Base-by-base conservation (phyloP, 306 rosid genomes). In the Acmispon strigosus region DNA sequence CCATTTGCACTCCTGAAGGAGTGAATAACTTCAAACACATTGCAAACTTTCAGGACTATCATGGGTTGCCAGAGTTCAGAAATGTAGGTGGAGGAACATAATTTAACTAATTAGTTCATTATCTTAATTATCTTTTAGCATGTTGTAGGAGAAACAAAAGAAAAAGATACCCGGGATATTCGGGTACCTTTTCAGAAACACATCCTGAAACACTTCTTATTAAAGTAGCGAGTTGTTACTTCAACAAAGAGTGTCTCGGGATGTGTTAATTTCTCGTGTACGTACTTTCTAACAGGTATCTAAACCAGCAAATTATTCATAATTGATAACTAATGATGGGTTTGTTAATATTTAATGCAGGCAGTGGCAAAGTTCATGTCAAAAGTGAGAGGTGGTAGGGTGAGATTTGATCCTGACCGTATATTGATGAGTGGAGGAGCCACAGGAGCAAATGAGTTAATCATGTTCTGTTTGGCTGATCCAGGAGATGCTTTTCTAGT, bases 391-490 rank as follows among this genome's bases (percentile, higher is more conserved):
- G 96, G 97, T 22, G 91, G 86, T 8, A 83, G 92, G 50, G 97
- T 90, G 29, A 75, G 39, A 69, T 94, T 89, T 74, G 92, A 91
- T 78, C 92, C 96, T 0, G 68, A 73, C 66, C 88, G 99, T 12
- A 67, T 94, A 63, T 78, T 94, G 65, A 94, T 94, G 99, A 73
- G 91, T 56, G 99, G 99, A 1, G 99, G 99, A 18, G 99, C 99
- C 6, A 94, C 99, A 2, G 99, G 99, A 0, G 99, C 97, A 6
- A 90, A 89, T 49, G 99, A 94, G 66, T 64, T 81, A 53, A 53
- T 94, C 47, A 91, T 87, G 79, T 94, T 94, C 72, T 94, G 99
- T 74, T 72, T 94, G 81, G 99, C 96, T 6, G 68, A 94, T 81
- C 95, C 88, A 0, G 96, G 95, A 13, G 99, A 94, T 15, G 97